Evolutionary conservation across 176 grass and related monocot species (phyloP), one percentile per base, ranked within the genome.

Genomic region (Triticum timopheevii): DNA sequence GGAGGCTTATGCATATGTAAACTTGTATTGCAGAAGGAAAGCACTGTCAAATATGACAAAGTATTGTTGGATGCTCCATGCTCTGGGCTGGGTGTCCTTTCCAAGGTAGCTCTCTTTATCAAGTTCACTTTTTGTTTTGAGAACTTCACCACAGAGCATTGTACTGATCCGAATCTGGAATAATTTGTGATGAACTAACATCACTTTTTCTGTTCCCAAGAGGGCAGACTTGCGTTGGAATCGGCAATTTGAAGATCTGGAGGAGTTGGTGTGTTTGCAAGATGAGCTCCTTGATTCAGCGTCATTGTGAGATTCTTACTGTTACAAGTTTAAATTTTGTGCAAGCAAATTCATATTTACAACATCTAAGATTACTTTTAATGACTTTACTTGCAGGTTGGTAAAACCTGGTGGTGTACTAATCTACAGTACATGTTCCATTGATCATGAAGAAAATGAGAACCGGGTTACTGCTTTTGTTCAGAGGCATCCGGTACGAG

Each of bases 211-310:
- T 80, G 79, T 89, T 78, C 27, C 65, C 62, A 89, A 97, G 95
- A 93, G 93, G 82, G 93, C 95, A 74, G 95, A 98, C 78, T 90
- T 98, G 69, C 95, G 95, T 72, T 98, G 95, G 95, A 98, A 98
- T 85, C 95, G 95, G 78, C 70, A 86, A 47, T 91, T 92, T 68
- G 90, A 98, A 93, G 93, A 98, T 89, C 77, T 98, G 72, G 93
- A 95, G 90, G 91, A 90, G 70, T 91, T 98, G 79, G 87, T 38
- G 59, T 69, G 58, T 90, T 85, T 98, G 82, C 95, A 98, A 86
- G 93, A 98, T 49, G 86, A 95, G 74, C 95, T 98, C 28, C 89
- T 98, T 87, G 85, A 98, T 89, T 90, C 93, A 8, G 93, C 91
- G 10, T 90, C 95, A 80, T 68, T 83, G 93, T 98, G 65, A 92